Conservation (phyloP, 345 rosid species). For the Ricinus communis region DNA sequence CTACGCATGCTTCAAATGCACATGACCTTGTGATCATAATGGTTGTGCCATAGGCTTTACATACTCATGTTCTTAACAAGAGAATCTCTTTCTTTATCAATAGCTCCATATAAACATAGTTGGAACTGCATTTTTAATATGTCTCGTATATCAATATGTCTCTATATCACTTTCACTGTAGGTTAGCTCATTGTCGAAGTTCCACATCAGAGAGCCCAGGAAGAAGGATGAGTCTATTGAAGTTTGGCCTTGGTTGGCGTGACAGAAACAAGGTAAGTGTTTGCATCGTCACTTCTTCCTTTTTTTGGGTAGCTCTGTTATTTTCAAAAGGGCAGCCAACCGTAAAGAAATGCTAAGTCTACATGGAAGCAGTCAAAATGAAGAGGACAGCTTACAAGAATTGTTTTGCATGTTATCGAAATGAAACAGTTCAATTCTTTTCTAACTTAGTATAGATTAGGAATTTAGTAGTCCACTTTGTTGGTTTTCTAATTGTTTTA, state of each 20-base stretch:
- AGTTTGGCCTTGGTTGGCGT: slow-evolving; percentile 77
- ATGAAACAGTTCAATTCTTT: background rate
- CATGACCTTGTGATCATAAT: background rate
- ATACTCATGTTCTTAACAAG: background rate
- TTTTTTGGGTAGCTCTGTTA: slow-evolving; percentile 4
- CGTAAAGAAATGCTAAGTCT: background rate
- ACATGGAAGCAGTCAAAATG: background rate
- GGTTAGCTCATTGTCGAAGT: slow-evolving; percentile 42
- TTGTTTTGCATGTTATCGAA: background rate
- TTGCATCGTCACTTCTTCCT: slow-evolving; percentile 6
- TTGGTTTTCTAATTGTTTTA: background rate
- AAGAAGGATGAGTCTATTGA: slow-evolving; percentile 48
- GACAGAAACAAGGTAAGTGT: slow-evolving; percentile 74
- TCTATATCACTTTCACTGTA: slow-evolving; percentile 17
- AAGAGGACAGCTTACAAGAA: background rate
- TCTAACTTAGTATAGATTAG: background rate
- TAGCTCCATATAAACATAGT: background rate
- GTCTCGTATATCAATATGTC: background rate
- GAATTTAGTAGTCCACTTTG: background rate
- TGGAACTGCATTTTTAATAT: background rate
- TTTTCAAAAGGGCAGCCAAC: background rate
- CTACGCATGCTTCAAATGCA: background rate
- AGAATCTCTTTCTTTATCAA: background rate
- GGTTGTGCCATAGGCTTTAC: background rate
- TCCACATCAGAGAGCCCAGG: slow-evolving; percentile 45